Evolutionary conservation across 140 eudicot species (phyloP).

Genomic region (Erigeron philadelphicus): DNA sequence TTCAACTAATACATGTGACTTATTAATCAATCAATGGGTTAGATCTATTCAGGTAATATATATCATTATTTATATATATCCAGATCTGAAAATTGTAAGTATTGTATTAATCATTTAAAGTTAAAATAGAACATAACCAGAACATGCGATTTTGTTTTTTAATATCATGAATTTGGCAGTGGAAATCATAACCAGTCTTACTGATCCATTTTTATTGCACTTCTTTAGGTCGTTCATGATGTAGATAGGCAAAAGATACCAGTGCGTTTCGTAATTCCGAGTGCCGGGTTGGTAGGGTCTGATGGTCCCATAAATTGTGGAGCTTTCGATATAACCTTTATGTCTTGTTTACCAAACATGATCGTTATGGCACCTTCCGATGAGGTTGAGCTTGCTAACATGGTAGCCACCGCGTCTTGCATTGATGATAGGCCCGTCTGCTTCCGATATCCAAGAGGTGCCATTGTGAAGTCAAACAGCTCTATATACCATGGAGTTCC

Average conservation of each 20-base stretch:
- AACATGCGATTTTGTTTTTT: not conserved
- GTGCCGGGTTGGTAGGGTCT: slow-evolving; percentile 91
- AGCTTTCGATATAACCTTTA: slow-evolving; percentile 73
- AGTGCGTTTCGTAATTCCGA: slow-evolving; percentile 78
- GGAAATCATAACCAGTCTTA: slow-evolving; percentile 9
- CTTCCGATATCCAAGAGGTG: slow-evolving; percentile 89
- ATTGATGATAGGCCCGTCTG: slow-evolving; percentile 80
- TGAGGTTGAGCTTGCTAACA: slow-evolving; percentile 83
- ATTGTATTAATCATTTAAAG: not conserved
- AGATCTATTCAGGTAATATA: no score
- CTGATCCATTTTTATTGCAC: slow-evolving; percentile 5
- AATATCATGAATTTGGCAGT: not conserved
- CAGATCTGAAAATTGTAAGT: not conserved
- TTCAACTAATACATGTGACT: not conserved
- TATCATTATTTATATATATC: no score
- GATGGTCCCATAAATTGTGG: slow-evolving; percentile 81
- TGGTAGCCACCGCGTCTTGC: slow-evolving; percentile 80
- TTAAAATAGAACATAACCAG: not conserved
- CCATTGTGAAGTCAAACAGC: slow-evolving; percentile 43
- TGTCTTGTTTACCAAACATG: slow-evolving; percentile 97
- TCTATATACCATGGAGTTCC: slow-evolving; percentile 43
- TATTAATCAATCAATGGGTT: no score
- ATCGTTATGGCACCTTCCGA: slow-evolving; percentile 96
- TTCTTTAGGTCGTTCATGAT: slow-evolving; percentile 71
- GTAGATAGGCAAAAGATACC: slow-evolving; percentile 87